Percentiles rank a stretch among this genome's conserved stretches.
Evolutionary conservation across 2,329 filamentous ascomycete genomes (phyloP).

Genomic region (Cladophialophora exuberans): DNA sequence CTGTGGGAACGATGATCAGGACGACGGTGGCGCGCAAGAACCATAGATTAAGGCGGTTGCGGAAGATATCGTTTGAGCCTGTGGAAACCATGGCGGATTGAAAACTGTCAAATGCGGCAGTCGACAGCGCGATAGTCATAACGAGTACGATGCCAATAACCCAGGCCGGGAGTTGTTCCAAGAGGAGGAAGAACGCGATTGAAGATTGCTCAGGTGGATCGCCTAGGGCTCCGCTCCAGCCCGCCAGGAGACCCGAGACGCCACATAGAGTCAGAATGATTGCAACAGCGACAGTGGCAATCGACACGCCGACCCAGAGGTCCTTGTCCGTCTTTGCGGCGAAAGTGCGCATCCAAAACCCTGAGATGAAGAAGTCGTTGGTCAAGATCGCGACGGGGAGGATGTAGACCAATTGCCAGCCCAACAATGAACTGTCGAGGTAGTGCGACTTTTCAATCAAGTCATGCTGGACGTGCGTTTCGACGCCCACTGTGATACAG

Average conservation of each 20-base stretch:
- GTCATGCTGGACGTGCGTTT: conserved; percentile 71
- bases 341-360: conserved; percentile 83
- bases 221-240: conserved; percentile 74
- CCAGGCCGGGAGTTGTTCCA: conserved; percentile 74
- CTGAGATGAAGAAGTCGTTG: conserved; percentile 85
- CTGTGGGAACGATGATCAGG: conserved; percentile 71
- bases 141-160: conserved; percentile 81
- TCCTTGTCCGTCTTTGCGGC: conserved; percentile 77
- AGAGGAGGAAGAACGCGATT: conserved; percentile 74
- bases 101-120: conserved; percentile 77
- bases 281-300: conserved; percentile 67
- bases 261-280: conserved; percentile 75
- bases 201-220: conserved; percentile 65
- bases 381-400: conserved; percentile 78
- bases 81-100: conserved; percentile 86
- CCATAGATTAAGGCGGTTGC: conserved; percentile 78
- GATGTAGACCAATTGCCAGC: conserved; percentile 86
- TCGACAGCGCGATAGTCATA: conserved; percentile 77
- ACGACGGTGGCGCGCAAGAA: conserved; percentile 71
- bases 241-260: conserved; percentile 72
- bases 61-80: conserved; percentile 81
- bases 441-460: conserved; percentile 71
- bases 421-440: conserved; percentile 69
- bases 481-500: conserved; percentile 74
- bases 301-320: conserved; percentile 72